Evolutionary conservation across 495 filamentous ascomycete genomes (phyloP), one percentile per base, ranked within the genome.

Genomic region (Parachaetomium inaequale): DNA sequence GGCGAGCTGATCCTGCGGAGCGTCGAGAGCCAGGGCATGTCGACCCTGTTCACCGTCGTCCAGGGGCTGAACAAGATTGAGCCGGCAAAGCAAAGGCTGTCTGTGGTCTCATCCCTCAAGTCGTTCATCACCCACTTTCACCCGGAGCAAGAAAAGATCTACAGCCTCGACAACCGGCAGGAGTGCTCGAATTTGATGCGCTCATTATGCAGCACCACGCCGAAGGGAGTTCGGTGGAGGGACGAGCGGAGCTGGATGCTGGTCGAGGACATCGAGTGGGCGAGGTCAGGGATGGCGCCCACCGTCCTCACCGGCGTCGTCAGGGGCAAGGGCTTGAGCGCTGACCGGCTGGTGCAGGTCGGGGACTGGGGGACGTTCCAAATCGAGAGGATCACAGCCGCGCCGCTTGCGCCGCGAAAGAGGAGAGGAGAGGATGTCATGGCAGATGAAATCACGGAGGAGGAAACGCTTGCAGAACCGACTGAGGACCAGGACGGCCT

Each of bases 341-440:
- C 91, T 4, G 90, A 98, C 72, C 82, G 95, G 55, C 79, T 98
- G 31, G 86, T 96, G 2, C 92, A 98, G 62, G 81, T 98, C 32
- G 93, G 91, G 21, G 93, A 96, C 59, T 96, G 91, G 88, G 95
- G 94, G 25, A 89, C 93, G 65, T 98, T 93, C 71, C 93, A 97
- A 78, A 87, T 98, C 58, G 89, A 89, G 46, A 93, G 90, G 66
- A 93, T 96, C 66, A 87, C 83, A 36, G 85, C 87, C 17, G 88
- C 89, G 23, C 84, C 88, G 1, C 73, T 88, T 38, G 70, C 80
- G 0, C 72, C 72, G 31, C 73, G 75, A 26, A 85, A 78, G 63
- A 81, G 77, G 68, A 87, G 82, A 62, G 81, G 78, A 49, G 81
- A 83, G 15, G 87, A 92, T 55, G 77, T 78, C 1, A 95, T 96